phyloP scores from a whole-genome alignment of 2,329 filamentous ascomycete species.

The Biscogniauxia sp. region DNA sequence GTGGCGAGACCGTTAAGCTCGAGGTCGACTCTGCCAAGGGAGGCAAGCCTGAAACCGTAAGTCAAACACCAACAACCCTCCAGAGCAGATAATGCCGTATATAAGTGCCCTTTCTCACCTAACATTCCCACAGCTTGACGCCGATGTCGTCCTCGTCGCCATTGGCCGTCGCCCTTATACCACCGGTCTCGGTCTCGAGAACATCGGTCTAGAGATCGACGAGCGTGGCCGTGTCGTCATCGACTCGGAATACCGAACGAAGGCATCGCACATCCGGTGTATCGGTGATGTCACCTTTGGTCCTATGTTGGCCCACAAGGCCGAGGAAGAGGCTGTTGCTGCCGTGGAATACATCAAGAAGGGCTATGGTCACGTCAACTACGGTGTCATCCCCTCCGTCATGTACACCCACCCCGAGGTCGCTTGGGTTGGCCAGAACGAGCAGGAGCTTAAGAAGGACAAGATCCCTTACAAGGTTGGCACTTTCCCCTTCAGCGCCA shows the following conservation, averaged over 20 bases:
- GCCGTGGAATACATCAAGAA: conserved; percentile 97
- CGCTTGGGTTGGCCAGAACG: conserved; percentile 96
- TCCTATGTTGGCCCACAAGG: conserved; percentile 99
- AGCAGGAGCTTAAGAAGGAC: conserved; percentile 88
- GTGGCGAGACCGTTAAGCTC: conserved; percentile 74
- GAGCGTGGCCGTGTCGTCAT: conserved; percentile 94
- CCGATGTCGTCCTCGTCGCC: conserved; percentile 92
- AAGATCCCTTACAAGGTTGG: conserved; percentile 91
- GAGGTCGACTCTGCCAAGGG: conserved; percentile 91
- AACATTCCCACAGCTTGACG: conserved; percentile 64
- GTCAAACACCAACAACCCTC: conserved; percentile 31
- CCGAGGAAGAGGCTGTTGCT: conserved; percentile 95
- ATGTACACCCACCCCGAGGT: conserved; percentile 99
- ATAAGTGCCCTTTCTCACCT: conserved; percentile 13
- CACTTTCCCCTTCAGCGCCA: conserved; percentile 95
- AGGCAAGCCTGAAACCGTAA: conserved; percentile 86
- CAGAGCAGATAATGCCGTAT: not conserved
- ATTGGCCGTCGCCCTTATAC: conserved; percentile 97
- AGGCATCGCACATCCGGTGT: conserved; percentile 93
- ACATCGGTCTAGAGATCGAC: conserved; percentile 86
- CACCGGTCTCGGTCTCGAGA: conserved; percentile 85
- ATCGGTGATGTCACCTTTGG: conserved; percentile 96
- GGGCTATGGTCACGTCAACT: conserved; percentile 98
- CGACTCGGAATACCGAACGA: conserved; percentile 98
- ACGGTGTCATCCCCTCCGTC: conserved; percentile 93